phyloP scores from a whole-genome alignment of 345 rosid species.

The Lepidium didymum region DNA sequence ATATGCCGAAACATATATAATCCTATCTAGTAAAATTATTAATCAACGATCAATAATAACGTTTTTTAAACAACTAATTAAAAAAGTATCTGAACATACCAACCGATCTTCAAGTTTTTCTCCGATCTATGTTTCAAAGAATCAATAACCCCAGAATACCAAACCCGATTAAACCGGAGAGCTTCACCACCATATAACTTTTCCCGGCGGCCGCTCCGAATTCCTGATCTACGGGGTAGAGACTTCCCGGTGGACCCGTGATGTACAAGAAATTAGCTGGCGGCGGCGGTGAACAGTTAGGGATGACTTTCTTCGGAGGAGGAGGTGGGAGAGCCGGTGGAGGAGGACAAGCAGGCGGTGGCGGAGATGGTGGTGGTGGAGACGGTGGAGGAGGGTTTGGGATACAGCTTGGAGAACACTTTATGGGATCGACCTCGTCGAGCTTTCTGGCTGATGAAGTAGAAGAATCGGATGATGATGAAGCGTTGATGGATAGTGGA shows the following conservation, averaged over 20 bases:
- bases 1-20: constrained; percentile 9
- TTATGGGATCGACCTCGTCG: constrained; percentile 30
- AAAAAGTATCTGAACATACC: constrained; percentile 12
- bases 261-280: constrained; percentile 41
- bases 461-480: constrained; percentile 13
- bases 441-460: constrained; percentile 16
- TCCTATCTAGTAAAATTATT: constrained; percentile 18
- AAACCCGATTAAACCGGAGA: constrained; percentile 30
- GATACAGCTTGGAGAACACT: constrained; percentile 48
- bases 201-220: constrained; percentile 29
- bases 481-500: constrained; percentile 16
- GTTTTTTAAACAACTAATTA: constrained; percentile 2
- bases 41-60: constrained; percentile 1
- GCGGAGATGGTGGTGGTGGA: constrained; percentile 36
- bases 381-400: constrained; percentile 50
- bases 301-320: constrained; percentile 34
- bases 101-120: constrained; percentile 2
- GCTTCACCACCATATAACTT: constrained; percentile 12
- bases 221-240: constrained; percentile 45
- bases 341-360: constrained; percentile 34
- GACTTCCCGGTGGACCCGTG: constrained; percentile 56
- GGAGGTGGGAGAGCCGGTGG: constrained; percentile 43
- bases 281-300: constrained; percentile 56
- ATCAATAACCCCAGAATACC: constrained; percentile 32
- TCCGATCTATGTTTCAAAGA: constrained; percentile 20